These are phyloP conservation scores for Neurospora intermedia DNA, from an alignment of 495 filamentous ascomycete species.

Conservation along the genomic window DNA sequence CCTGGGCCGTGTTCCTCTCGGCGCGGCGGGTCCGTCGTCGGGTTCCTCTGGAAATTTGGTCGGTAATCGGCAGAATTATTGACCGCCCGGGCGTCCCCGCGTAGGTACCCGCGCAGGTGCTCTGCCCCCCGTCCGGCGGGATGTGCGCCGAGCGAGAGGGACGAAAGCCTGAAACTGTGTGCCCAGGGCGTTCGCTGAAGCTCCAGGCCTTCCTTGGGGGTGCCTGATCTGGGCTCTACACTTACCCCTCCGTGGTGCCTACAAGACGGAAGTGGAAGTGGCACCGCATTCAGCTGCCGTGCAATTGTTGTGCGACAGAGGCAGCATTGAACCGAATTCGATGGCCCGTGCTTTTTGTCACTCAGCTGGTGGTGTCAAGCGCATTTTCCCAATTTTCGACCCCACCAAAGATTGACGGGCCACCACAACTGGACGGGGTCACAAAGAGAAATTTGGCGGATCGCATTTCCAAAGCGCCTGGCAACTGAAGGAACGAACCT, in stretches of 20 bases:
- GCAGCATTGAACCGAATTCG: not conserved
- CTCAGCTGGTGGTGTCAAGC: not conserved
- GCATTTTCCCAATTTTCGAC: conserved; percentile 27
- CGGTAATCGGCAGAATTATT: conserved; percentile 14
- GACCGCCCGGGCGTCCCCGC: conserved; percentile 3
- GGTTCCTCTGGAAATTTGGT: conserved; percentile 5
- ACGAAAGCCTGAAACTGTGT: not conserved
- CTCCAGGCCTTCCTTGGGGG: not conserved
- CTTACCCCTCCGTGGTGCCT: not conserved
- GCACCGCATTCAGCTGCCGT: not conserved
- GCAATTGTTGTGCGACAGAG: not conserved
- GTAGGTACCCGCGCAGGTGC: not conserved
- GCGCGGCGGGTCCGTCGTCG: not conserved
- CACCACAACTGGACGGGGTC: conserved; percentile 1
- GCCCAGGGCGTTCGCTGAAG: not conserved
- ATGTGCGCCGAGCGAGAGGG: not conserved
- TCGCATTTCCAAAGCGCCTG: conserved; percentile 4
- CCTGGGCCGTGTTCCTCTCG: not conserved
- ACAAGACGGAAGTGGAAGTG: not conserved
- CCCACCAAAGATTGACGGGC: conserved; percentile 22
- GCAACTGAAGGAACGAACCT: not conserved
- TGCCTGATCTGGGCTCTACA: not conserved
- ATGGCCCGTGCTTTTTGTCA: not conserved
- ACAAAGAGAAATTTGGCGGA: conserved; percentile 21
- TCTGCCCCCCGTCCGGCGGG: not conserved